These are phyloP conservation scores for Aureobasidium namibiae DNA, from an alignment of 2,329 filamentous ascomycete genomes.

Conservation along the genomic window DNA sequence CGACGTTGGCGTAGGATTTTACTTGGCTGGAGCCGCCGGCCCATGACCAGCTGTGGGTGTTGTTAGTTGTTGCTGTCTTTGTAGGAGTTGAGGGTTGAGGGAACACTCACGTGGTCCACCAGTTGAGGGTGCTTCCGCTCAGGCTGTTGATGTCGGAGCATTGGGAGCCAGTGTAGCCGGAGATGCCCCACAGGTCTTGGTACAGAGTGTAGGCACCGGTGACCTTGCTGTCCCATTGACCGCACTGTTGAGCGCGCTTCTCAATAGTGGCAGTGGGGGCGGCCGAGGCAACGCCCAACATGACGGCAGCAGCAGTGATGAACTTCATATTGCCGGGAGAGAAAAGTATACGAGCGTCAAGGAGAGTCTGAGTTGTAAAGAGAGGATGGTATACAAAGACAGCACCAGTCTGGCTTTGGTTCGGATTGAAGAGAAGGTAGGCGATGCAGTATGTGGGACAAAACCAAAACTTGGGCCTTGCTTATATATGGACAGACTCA, in stretches of 20 bases:
- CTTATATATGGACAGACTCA: background rate
- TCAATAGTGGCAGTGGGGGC: constrained; percentile 15
- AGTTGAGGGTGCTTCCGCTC: constrained; percentile 31
- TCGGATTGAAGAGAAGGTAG: background rate
- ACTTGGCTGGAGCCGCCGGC: constrained; percentile 25
- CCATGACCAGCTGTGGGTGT: constrained; percentile 18
- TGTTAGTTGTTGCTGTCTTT: background rate
- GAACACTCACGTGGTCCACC: constrained; percentile 34
- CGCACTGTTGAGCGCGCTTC: constrained; percentile 21
- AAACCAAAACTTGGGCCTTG: background rate
- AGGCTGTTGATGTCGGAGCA: constrained; percentile 37
- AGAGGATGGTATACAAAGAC: constrained; percentile 9
- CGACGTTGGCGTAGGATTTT: constrained; percentile 38
- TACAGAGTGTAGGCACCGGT: constrained; percentile 29
- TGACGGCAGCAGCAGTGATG: constrained; percentile 13
- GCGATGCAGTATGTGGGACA: background rate
- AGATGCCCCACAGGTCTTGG: constrained; percentile 38
- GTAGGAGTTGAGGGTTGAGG: background rate
- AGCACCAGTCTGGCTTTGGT: constrained; percentile 11
- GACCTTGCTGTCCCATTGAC: constrained; percentile 22
- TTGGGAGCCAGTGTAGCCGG: constrained; percentile 36
- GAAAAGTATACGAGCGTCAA: background rate
- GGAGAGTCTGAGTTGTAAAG: background rate
- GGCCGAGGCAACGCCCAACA: constrained; percentile 17
- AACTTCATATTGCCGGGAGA: constrained; percentile 17